Conservation (phyloP, 306 rosid genomes). For the Trifolium pratense region DNA sequence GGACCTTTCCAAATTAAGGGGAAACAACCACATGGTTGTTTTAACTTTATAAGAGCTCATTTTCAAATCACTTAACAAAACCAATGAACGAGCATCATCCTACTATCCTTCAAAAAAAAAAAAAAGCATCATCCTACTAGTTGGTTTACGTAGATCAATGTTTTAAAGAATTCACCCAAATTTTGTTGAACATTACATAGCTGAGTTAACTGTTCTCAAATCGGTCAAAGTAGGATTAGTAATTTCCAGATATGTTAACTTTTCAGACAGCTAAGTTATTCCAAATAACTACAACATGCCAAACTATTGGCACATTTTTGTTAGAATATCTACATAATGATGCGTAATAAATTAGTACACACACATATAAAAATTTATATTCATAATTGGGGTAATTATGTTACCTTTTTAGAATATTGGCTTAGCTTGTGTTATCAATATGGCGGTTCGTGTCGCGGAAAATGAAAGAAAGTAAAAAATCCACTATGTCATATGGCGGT, state of each 20-base stretch:
- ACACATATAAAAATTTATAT: too few relatives aligned
- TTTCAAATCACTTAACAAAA: conserved; percentile 21
- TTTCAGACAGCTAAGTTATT: not conserved
- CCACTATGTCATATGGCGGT: not conserved
- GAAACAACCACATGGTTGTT: not conserved
- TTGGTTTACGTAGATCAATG: not conserved
- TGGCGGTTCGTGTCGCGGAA: too few relatives aligned
- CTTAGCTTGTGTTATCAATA: too few relatives aligned
- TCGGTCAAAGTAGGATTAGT: conserved; percentile 24
- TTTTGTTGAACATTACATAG: too few relatives aligned
- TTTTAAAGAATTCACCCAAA: not conserved
- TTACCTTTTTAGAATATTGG: not conserved
- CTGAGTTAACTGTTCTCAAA: too few relatives aligned
- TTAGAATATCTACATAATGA: not conserved
- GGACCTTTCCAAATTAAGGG: not conserved
- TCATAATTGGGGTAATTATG: not conserved
- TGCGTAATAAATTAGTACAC: conserved; percentile 4
- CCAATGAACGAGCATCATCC: conserved; percentile 15
- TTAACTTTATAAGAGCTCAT: conserved; percentile 26
- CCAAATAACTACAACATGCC: not conserved
- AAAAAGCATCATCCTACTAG: too few relatives aligned
- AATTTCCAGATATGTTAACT: conserved; percentile 3
- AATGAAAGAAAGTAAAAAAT: not conserved
- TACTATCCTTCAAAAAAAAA: too few relatives aligned
- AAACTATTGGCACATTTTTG: conserved; percentile 3